Base-by-base conservation (phyloP, 2,329 filamentous ascomycete genomes). In the Penicillium sp. region DNA sequence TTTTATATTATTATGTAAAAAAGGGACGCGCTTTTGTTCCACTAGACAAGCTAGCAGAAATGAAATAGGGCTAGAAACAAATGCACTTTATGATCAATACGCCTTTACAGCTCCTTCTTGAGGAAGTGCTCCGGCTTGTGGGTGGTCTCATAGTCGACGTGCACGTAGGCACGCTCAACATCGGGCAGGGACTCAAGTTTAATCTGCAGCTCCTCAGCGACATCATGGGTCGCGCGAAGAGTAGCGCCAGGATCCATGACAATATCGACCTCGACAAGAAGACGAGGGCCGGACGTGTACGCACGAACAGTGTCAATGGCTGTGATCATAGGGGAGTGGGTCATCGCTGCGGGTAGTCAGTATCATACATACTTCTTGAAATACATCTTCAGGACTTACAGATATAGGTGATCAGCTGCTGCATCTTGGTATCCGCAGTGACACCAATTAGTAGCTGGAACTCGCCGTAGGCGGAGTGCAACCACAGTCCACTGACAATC, bases 91-190 rank as follows among this genome's bases (percentile, higher is more conserved):
- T 42, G 19, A 7, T 37, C 16, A 39, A 39, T 33, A 14, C 13
- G 31, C 31, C 14, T 42, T 62, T 70, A 87, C 47, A 88, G 68
- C 65, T 88, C 85, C 76, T 88, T 88, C 73, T 88, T 88, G 72
- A 85, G 73, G 62, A 84, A 87, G 72, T 88, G 93, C 79, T 97
- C 93, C 0, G 93, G 93, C 75, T 95, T 93, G 75, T 98, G 95
- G 19, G 89, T 92, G 4, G 93, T 97, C 79, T 98, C 95, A 68
- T 96, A 98, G 75, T 99, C 95, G 19, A 97, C 93, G 74, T 99
- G 95, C 21, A 98, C 95, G 72, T 97, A 98, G 0, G 92, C 92
- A 58, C 95, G 81, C 82, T 98, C 95, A 10, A 98, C 88, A 71
- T 96, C 89, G 0, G 95, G 93, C 62, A 99, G 76, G 55, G 88